Evolutionary conservation across 1,284 basidiomycete genomes (phyloP), one percentile per base, ranked within the genome.

Genomic region (Ustilago loliicola): DNA sequence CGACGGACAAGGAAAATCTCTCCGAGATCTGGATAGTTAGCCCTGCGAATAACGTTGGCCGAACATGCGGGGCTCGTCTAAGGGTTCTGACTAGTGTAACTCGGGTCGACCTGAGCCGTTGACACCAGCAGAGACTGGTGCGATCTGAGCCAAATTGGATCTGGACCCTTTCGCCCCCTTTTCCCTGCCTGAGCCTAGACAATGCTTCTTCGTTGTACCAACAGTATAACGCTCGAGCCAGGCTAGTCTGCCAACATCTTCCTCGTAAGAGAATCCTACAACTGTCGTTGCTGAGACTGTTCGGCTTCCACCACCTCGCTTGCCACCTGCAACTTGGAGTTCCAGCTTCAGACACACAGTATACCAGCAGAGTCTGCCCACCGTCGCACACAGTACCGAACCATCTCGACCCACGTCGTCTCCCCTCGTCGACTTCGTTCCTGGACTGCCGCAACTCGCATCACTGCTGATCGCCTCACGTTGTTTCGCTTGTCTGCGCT

Each of bases 1-100:
- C n/a, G 9, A 21, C 10, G 29, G 2, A 30, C 17, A 32, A 36
- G n/a, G n/a, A n/a, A 36, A 34, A 36, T 54, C 52, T 54, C 23
- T 54, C 52, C 52, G 30, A 54, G 52, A 36, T 36, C 52, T 54
- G 50, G 50, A 51, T 30, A 23, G 17, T 13, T 27, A 19, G 50
- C 21, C 25, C 17, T 23, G 36, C 17, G 9, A 38, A 38, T n/a
- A n/a, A n/a, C n/a, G n/a, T 15, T 38, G 17, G 13, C 36, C 36
- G 36, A 38, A 38, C 36, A 3, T 38, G 36, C 13, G 36, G 36
- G 13, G 36, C 36, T 38, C 36, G 36, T 38, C 36, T 38, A 38
- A 15, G 17, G 36, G 9, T 15, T 38, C 8, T 11, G 13, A 15
- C 15, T 51, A 25, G 27, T 19, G 15, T 8, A 29, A 29, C 25